Evolutionary conservation across 805 yeast genomes (phyloP), one percentile per base, ranked within the genome.

Genomic region (Candida sphagnicola): DNA sequence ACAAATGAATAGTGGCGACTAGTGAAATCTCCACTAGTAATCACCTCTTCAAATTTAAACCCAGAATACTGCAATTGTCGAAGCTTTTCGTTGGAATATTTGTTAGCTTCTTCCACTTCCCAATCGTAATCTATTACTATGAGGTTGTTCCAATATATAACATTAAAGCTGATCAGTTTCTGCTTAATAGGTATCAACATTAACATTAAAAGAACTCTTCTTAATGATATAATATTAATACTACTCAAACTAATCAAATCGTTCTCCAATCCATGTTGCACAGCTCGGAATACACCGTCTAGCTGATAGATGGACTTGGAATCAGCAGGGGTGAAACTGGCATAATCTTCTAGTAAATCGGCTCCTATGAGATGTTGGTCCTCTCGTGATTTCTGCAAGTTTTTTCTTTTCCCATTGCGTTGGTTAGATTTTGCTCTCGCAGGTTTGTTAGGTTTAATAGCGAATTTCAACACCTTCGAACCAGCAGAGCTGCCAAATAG

Each of bases 101-200:
- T 40, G 36, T 18, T 37, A 37, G 13, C 8, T 18, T 28, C 31
- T 3, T 21, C 21, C 13, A 23, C 41, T 14, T 31, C 25, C 51
- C 55, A 52, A 31, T 54, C 57, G 30, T 44, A 51, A 15, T 46
- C 49, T 4, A 56, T 32, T 11, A 54, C 34, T 10, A 54, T 43
- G 2, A 50, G 39, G 1, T 47, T 46, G 4, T 44, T 37, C 49
- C 49, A 53, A 35, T 42, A 47, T 8, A 48, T 43, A 10, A 56
- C 41, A 36, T 49, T 44, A 34, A 56, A 56, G 13, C 31, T 41
- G 10, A 33, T 26, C 8, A 37, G 41, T 24, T 40, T 42, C 8
- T 37, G 37, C 15, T 44, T 38, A n/a, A 55, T 25, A 4, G 61
- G 61, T 3, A 56, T 38, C 18, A 40, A 38, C 48, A 53, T 45